Base-by-base conservation (phyloP, 331 rosid species). In the Dryas integrifolia region DNA sequence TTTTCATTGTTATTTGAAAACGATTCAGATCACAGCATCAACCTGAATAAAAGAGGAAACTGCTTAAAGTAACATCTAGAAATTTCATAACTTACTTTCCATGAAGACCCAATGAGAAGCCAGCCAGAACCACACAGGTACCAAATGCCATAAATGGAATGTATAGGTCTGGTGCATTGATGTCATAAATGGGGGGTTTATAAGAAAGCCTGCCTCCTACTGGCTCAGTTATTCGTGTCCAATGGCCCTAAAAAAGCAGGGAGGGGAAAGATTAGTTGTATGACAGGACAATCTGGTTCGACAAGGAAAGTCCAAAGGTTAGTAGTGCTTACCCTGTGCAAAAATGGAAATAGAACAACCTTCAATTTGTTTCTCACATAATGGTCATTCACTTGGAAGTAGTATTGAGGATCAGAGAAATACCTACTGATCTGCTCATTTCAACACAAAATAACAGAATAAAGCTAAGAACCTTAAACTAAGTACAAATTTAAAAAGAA, bases 121-220 rank as follows among this genome's bases (percentile, higher is more conserved):
- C 98, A 71, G 96, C 96, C 75, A 94, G 91, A 84, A 94, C 87
- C 60, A 85, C 86, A 53, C 82, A 94, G 85, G 97, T 91, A 40
- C 98, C 97, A 77, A 94, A 94, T 43, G 98, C 97, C 98, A 94
- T 94, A 49, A 89, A 84, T 13, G 98, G 98, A 78, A 94, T 89
- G 77, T 94, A 91, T 16, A 94, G 78, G 81, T 94, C 98, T 7
- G 96, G 98, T 30, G 98, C 98, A 77, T 94, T 94, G 82, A 94
- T 94, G 78, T 94, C 98, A 80, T 89, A 86, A 50, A 94, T 73
- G 62, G 98, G 98, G 66, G 98, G 97, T 78, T 94, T 94, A 75
- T 94, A 89, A 24, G 97, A 89, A 5, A 91, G 96, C 75, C 97
- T 83, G 76, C 98, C 98, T 76, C 97, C 97, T 67, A 89, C 97